Evolutionary conservation across 257 asterid genomes (phyloP).

Genomic region (Solanum chiquidenum): DNA sequence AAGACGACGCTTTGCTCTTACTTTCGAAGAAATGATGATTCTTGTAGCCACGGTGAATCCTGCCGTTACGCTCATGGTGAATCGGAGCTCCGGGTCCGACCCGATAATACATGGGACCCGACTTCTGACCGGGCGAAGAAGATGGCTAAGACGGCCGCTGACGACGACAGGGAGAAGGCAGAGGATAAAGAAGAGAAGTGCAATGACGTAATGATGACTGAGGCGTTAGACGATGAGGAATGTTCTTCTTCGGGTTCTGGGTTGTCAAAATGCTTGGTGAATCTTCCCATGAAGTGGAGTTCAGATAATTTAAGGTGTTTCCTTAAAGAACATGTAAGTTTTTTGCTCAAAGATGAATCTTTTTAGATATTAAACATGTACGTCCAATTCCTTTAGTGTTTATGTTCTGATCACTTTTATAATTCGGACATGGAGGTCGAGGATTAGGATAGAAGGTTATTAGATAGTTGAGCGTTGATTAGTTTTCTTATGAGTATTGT

Average conservation of each 20-base stretch:
- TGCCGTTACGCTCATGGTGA: conserved; percentile 62
- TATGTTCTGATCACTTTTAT: neutral
- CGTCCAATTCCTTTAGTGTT: neutral
- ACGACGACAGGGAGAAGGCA: neutral
- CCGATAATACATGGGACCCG: conserved; percentile 91
- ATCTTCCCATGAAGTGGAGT: conserved; percentile 87
- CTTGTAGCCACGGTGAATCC: conserved; percentile 73
- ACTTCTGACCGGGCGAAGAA: conserved; percentile 81
- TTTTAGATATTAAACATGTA: neutral
- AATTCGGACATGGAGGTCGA: neutral
- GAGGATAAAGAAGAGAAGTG: conserved; percentile 11
- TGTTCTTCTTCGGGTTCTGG: conserved; percentile 18
- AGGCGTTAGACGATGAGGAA: conserved; percentile 41
- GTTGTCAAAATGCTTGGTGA: conserved; percentile 62
- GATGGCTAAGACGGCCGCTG: conserved; percentile 27
- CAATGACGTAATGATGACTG: conserved; percentile 78
- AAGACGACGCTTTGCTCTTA: conserved; percentile 86
- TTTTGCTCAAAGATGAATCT: neutral
- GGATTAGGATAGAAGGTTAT: neutral
- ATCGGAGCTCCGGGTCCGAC: conserved; percentile 68
- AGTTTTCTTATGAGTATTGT: neutral
- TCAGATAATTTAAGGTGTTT: conserved; percentile 51
- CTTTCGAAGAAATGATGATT: conserved; percentile 46
- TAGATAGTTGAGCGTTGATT: neutral
- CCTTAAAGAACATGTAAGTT: neutral